Conservation (phyloP, 2,329 filamentous ascomycete species). For the Cladosporium sp. region DNA sequence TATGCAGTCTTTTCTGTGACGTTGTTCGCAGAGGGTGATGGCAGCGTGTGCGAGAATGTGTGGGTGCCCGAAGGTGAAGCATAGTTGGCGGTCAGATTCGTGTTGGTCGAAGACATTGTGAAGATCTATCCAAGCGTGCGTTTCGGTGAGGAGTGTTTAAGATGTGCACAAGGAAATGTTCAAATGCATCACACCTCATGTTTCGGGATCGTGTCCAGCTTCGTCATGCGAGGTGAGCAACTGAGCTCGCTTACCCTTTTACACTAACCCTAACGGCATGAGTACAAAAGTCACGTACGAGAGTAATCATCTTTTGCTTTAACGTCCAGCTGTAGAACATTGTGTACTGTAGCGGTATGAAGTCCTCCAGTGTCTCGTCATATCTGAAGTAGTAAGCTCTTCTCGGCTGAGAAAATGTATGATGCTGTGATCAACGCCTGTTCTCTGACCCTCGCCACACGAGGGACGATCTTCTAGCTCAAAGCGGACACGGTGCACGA, state of each 20-base stretch:
- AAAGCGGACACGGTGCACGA: not conserved
- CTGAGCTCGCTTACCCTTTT: not conserved
- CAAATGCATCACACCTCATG: not conserved
- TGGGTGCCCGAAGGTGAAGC: conserved; percentile 29
- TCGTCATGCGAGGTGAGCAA: not conserved
- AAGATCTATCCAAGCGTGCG: not conserved
- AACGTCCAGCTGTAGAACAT: not conserved
- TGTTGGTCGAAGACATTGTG: conserved; percentile 4
- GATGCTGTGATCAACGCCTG: no score
- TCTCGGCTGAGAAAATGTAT: no score
- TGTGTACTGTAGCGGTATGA: no score
- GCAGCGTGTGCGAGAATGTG: conserved; percentile 30
- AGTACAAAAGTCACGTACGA: not conserved
- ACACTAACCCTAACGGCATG: not conserved
- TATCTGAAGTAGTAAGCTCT: no score
- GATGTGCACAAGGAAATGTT: not conserved
- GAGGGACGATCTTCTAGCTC: not conserved
- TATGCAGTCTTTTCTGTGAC: conserved; percentile 58
- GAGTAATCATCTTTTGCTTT: not conserved
- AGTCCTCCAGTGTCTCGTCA: not conserved
- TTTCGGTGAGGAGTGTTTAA: not conserved
- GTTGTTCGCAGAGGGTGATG: conserved; percentile 17
- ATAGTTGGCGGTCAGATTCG: conserved; percentile 32
- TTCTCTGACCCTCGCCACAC: not conserved
- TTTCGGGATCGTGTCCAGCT: not conserved